Percentiles rank a stretch among this genome's conserved stretches.
These are phyloP conservation scores for Carex arenaria DNA, from an alignment of 202 grass and related monocot species.

Conservation along the genomic window DNA sequence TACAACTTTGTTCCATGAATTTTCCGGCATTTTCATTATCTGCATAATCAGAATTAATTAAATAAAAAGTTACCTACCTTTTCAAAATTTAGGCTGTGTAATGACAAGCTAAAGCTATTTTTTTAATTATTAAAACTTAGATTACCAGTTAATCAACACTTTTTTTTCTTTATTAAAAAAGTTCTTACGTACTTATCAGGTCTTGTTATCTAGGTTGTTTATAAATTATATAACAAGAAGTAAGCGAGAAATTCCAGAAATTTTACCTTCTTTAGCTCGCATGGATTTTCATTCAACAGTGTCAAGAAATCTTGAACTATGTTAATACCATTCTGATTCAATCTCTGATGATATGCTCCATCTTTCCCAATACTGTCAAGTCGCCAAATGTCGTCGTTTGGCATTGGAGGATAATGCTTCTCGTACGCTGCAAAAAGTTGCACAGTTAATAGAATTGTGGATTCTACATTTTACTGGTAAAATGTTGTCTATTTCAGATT, in stretches of 20 bases:
- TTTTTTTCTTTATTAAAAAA: too few relatives aligned
- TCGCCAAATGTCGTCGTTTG: constrained; percentile 54
- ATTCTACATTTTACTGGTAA: neutral
- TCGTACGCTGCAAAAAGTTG: constrained; percentile 32
- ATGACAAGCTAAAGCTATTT: neutral
- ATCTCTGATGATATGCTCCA: constrained; percentile 37
- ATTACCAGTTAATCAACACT: too few relatives aligned
- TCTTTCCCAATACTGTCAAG: constrained; percentile 45
- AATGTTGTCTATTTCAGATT: neutral
- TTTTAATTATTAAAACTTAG: too few relatives aligned
- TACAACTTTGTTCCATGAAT: constrained; percentile 6
- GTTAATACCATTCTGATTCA: constrained; percentile 35
- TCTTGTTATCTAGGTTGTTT: neutral
- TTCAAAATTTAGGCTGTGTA: neutral
- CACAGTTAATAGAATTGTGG: too few relatives aligned
- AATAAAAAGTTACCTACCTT: neutral
- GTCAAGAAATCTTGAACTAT: constrained; percentile 46
- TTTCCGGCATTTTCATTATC: constrained; percentile 15
- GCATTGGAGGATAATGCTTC: constrained; percentile 53
- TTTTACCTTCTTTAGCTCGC: constrained; percentile 2
- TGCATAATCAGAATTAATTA: constrained; percentile 5
- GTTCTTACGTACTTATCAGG: too few relatives aligned
- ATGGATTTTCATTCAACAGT: neutral
- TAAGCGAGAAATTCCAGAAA: neutral
- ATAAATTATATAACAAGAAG: neutral